These are phyloP conservation scores for Malus hybrid DNA, from an alignment of 331 rosid species.

Conservation along the genomic window DNA sequence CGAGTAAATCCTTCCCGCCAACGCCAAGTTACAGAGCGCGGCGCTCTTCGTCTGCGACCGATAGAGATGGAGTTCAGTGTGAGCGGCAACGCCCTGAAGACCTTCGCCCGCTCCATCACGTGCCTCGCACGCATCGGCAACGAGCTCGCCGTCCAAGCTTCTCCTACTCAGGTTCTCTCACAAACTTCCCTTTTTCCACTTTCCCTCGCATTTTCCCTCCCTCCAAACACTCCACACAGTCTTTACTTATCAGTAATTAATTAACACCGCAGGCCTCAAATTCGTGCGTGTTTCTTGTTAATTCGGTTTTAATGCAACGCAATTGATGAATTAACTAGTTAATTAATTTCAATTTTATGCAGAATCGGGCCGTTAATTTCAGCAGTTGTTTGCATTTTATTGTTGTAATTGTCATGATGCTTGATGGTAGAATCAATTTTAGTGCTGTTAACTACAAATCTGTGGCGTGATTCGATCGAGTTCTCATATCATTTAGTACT, in stretches of 20 bases:
- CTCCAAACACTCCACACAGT: not conserved
- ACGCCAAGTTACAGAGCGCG: not conserved
- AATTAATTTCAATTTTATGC: not conserved
- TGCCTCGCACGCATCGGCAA: conserved; percentile 89
- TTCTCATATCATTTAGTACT: not conserved
- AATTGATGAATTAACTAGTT: not conserved
- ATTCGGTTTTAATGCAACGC: not conserved
- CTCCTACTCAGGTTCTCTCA: conserved; percentile 60
- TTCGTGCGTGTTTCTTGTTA: not conserved
- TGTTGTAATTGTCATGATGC: not conserved
- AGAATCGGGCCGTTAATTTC: not conserved
- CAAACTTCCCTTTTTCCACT: not conserved
- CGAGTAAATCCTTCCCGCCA: not conserved
- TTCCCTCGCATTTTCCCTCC: not conserved
- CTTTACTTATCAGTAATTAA: not conserved
- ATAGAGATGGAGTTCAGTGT: conserved; percentile 51
- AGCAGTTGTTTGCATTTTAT: not conserved
- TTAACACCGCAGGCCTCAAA: not conserved
- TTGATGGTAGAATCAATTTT: not conserved
- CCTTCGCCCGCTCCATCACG: conserved; percentile 76
- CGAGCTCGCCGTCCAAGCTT: conserved; percentile 81
- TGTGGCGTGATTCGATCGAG: not conserved
- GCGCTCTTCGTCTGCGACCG: not conserved
- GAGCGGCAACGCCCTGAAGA: conserved; percentile 72
- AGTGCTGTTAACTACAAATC: not conserved